Evolutionary conservation across 495 filamentous ascomycete species (phyloP).

Genomic region (Trichocladium antarcticum): DNA sequence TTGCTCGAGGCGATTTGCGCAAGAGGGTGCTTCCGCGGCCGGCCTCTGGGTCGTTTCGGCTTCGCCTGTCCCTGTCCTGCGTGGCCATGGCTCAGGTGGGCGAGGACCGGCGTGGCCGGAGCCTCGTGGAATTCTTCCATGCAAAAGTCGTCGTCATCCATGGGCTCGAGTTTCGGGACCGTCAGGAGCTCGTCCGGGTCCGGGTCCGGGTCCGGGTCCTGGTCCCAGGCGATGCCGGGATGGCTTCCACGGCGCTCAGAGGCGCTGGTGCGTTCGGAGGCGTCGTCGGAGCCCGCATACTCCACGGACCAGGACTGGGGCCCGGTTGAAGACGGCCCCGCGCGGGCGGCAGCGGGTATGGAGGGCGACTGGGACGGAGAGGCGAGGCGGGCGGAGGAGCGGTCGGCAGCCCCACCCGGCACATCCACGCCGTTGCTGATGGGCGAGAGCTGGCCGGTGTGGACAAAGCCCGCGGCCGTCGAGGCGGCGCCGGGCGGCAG

Average conservation of each 20-base stretch:
- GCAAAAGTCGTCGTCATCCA: conserved; percentile 38
- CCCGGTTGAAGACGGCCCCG: conserved; percentile 25
- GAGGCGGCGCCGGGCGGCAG: conserved; percentile 17
- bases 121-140: conserved; percentile 38
- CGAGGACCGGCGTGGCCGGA: conserved; percentile 16
- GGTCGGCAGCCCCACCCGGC: conserved; percentile 19
- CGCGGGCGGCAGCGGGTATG: conserved; percentile 23
- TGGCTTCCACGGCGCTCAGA: conserved; percentile 11
- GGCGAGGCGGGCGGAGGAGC: conserved; percentile 14
- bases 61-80: conserved; percentile 21
- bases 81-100: conserved; percentile 13
- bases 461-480: conserved; percentile 20
- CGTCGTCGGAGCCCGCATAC: conserved; percentile 24
- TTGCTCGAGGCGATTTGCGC: conserved; percentile 36
- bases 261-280: not conserved
- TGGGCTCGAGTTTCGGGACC: conserved; percentile 37
- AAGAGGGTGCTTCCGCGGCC: conserved; percentile 75
- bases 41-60: conserved; percentile 55
- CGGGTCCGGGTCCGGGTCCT: conserved; percentile 29
- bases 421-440: conserved; percentile 39
- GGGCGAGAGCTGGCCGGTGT: conserved; percentile 39
- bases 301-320: conserved; percentile 27
- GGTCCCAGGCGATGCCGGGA: conserved; percentile 32
- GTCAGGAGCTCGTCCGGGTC: conserved; percentile 26
- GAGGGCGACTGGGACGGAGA: conserved; percentile 26